Conservation (phyloP, 805 yeast species). For the Crinitomyces ghanaensis region DNA sequence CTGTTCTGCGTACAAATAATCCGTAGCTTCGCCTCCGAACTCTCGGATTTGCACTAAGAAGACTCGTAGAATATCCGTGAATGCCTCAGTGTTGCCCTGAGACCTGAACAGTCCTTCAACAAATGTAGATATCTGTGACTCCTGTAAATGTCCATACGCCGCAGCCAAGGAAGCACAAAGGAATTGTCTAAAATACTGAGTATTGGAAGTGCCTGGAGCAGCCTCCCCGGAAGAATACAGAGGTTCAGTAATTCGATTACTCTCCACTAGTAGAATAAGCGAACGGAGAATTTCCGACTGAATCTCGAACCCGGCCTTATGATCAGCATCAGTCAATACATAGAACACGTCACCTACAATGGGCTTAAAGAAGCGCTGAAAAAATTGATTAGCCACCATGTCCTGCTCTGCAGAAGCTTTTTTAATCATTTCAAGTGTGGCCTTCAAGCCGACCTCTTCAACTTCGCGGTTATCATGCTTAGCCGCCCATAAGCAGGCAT, state of each 20-base stretch:
- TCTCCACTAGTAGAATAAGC: conserved; percentile 73
- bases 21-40: conserved; percentile 72
- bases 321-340: conserved; percentile 94
- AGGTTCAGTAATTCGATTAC: conserved; percentile 62
- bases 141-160: conserved; percentile 88
- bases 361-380: conserved; percentile 77
- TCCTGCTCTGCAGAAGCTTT: conserved; percentile 56
- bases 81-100: conserved; percentile 62
- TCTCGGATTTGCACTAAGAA: conserved; percentile 94
- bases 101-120: conserved; percentile 59
- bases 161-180: conserved; percentile 67
- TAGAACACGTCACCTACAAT: conserved; percentile 85
- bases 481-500: conserved; percentile 96
- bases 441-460: conserved; percentile 78
- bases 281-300: conserved; percentile 79
- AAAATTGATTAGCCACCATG: conserved; percentile 74
- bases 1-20: conserved; percentile 89
- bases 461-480: conserved; percentile 96
- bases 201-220: conserved; percentile 74
- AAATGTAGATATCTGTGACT: conserved; percentile 73
- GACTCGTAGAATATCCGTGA: conserved; percentile 81
- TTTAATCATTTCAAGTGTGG: conserved; percentile 70
- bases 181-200: conserved; percentile 66
- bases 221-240: conserved; percentile 72
- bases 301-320: conserved; percentile 86